A percentile compares a stretch with the other conserved stretches of the same genome.
phyloP scores from a whole-genome alignment of 2,329 filamentous ascomycete genomes.

The Aureobasidium pullulans region DNA sequence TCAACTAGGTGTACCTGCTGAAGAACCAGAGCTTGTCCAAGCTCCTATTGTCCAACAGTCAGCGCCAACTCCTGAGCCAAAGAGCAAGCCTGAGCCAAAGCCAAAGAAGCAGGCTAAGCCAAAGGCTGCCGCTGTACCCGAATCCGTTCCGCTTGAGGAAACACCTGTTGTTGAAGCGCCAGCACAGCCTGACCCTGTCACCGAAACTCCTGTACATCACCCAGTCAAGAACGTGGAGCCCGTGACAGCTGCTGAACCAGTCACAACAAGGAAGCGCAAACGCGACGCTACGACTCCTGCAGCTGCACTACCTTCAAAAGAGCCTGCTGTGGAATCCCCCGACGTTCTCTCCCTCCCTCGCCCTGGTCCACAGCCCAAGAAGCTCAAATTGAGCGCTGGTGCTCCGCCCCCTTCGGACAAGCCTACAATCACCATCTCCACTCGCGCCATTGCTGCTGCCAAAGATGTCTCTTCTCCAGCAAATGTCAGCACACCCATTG shows the following conservation, averaged over 20 bases:
- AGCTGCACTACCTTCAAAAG: constrained; percentile 5
- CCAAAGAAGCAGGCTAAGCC: background rate
- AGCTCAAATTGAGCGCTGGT: constrained; percentile 26
- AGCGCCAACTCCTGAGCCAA: background rate
- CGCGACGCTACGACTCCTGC: constrained; percentile 40
- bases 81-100: background rate
- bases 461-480: background rate
- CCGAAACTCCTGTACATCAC: background rate
- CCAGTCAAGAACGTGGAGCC: background rate
- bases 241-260: constrained; percentile 18
- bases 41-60: background rate
- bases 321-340: constrained; percentile 12
- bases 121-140: background rate
- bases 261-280: constrained; percentile 45
- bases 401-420: constrained; percentile 9
- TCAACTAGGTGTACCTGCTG: background rate
- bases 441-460: constrained; percentile 16
- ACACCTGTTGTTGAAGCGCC: background rate
- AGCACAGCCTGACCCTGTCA: background rate
- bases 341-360: constrained; percentile 14
- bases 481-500: background rate
- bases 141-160: background rate
- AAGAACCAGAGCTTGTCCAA: background rate
- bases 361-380: constrained; percentile 25
- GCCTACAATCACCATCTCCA: background rate